Conservation (phyloP, 2,329 filamentous ascomycete genomes). For the Cucurbitaria berberidis region DNA sequence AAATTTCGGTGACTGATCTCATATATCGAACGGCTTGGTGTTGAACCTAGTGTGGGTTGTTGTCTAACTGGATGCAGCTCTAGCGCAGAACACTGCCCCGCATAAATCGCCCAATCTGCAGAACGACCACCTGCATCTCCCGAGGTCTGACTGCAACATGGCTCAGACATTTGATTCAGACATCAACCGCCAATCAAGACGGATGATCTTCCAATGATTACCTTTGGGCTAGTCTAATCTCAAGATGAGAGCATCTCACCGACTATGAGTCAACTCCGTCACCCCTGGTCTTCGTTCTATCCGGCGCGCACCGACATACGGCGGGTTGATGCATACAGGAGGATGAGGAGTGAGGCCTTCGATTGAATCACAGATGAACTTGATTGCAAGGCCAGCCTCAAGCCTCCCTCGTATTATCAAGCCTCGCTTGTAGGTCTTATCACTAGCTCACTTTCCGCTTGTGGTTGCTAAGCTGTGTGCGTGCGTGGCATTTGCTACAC, state of each 20-base stretch:
- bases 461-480: no score
- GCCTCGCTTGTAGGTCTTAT: background rate
- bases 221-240: background rate
- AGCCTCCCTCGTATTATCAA: background rate
- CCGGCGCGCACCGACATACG: background rate
- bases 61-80: slow-evolving; percentile 22
- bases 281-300: background rate
- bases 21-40: slow-evolving; percentile 34
- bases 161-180: slow-evolving; percentile 5
- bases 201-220: background rate
- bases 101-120: slow-evolving; percentile 10
- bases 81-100: slow-evolving; percentile 18
- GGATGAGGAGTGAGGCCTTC: background rate
- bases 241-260: background rate
- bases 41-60: slow-evolving; percentile 28
- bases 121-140: background rate
- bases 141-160: slow-evolving; percentile 9
- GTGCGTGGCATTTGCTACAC: no score
- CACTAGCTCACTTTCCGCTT: background rate
- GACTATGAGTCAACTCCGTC: background rate
- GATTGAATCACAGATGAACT: background rate
- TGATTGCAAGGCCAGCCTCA: background rate
- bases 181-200: background rate
- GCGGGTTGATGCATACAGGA: background rate
- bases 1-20: slow-evolving; percentile 40